Percentiles rank a stretch among this genome's conserved stretches.
These are phyloP conservation scores for Aureobasidium subglaciale DNA, from an alignment of 2,329 filamentous ascomycete genomes.

Conservation along the genomic window DNA sequence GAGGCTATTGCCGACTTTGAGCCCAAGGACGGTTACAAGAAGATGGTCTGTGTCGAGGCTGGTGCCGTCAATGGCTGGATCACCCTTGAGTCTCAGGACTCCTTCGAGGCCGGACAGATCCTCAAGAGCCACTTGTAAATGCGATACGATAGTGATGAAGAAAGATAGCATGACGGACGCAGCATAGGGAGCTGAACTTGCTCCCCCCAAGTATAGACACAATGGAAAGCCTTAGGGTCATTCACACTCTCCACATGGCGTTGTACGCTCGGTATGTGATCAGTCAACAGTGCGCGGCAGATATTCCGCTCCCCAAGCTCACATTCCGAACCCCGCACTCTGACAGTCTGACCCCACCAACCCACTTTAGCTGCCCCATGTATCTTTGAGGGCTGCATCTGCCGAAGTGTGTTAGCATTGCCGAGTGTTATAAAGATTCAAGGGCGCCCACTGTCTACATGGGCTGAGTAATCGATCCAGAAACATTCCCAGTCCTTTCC, in stretches of 20 bases:
- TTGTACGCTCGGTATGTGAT: background rate
- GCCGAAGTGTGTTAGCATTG: background rate
- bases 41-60: constrained; percentile 92
- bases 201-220: background rate
- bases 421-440: background rate
- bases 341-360: background rate
- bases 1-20: constrained; percentile 77
- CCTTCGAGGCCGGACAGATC: constrained; percentile 57
- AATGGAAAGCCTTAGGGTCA: background rate
- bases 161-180: background rate
- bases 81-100: constrained; percentile 71
- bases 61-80: constrained; percentile 77
- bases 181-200: background rate
- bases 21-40: constrained; percentile 82
- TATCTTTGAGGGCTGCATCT: background rate
- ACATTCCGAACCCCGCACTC: background rate
- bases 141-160: background rate
- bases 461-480: no score
- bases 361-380: background rate
- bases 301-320: background rate
- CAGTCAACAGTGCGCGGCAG: background rate
- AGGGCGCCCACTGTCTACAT: background rate
- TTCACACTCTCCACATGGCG: background rate
- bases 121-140: constrained; percentile 31
- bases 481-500: no score